Percentiles rank a stretch among this genome's conserved stretches.
These are phyloP conservation scores for Phytophthora melonis DNA, from an alignment of 352 stramenopile species.

Conservation along the genomic window DNA sequence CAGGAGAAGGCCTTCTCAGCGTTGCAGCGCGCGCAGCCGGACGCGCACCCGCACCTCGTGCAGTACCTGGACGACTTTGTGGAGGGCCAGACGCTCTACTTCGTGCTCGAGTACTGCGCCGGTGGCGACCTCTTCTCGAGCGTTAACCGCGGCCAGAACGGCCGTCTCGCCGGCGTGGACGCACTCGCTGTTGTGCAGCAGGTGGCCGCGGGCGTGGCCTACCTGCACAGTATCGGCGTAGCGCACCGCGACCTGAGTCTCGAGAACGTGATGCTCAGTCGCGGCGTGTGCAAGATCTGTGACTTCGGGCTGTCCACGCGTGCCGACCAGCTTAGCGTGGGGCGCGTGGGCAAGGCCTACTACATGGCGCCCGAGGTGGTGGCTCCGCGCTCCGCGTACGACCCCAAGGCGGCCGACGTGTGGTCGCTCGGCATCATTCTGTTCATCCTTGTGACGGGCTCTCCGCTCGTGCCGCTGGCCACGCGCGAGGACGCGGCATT, in stretches of 20 bases:
- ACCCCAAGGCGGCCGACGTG: constrained; percentile 54
- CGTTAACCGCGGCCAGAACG: constrained; percentile 32
- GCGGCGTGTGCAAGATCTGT: constrained; percentile 47
- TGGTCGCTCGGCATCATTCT: constrained; percentile 66
- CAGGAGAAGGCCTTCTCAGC: constrained; percentile 52
- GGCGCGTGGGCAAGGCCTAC: constrained; percentile 50
- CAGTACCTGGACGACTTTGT: constrained; percentile 59
- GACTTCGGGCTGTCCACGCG: constrained; percentile 55
- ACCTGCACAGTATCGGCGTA: constrained; percentile 37
- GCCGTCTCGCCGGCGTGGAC: constrained; percentile 11
- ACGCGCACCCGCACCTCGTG: constrained; percentile 53
- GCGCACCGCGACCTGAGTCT: constrained; percentile 56
- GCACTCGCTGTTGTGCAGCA: constrained; percentile 41
- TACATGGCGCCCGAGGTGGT: constrained; percentile 59
- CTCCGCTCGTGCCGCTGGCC: constrained; percentile 40
- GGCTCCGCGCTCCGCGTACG: constrained; percentile 30
- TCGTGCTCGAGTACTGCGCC: constrained; percentile 56
- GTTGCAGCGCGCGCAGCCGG: constrained; percentile 30
- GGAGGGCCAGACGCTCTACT: constrained; percentile 51
- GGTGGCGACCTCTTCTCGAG: constrained; percentile 43
- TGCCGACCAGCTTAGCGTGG: constrained; percentile 20
- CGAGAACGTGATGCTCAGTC: constrained; percentile 48
- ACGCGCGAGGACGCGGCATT: constrained; percentile 34
- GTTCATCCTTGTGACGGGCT: constrained; percentile 59
- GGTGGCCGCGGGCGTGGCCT: constrained; percentile 24